Percentiles rank a stretch among this genome's conserved stretches.
phyloP scores from a whole-genome alignment of 202 grass and related monocot species.

The Carex arenaria region DNA sequence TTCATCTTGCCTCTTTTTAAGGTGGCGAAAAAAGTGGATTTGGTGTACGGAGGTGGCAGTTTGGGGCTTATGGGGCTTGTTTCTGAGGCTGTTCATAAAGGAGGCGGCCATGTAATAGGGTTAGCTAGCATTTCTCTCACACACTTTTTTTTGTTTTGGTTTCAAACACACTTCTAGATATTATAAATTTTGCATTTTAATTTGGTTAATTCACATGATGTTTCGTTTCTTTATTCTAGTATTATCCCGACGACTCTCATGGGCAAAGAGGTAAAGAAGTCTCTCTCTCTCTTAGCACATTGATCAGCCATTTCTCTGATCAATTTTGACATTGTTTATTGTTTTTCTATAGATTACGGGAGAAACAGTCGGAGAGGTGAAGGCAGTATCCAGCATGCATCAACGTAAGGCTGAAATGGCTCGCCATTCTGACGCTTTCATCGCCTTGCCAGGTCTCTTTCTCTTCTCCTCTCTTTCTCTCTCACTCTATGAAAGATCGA shows the following conservation, averaged over 20 bases:
- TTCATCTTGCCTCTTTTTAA: neutral
- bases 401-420: slow-evolving; percentile 97
- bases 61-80: slow-evolving; percentile 91
- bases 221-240: slow-evolving; percentile 17
- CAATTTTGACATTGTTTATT: neutral
- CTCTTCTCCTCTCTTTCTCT: neutral
- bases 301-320: neutral
- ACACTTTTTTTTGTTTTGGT: no score
- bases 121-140: slow-evolving; percentile 16
- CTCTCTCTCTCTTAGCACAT: neutral
- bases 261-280: slow-evolving; percentile 62
- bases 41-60: slow-evolving; percentile 91
- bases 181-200: neutral
- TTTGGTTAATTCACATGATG: neutral
- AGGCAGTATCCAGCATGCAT: slow-evolving; percentile 74
- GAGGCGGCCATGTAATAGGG: slow-evolving; percentile 87
- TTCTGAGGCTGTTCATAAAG: slow-evolving; percentile 77
- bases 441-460: slow-evolving; percentile 64
- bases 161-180: neutral
- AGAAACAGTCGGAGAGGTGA: slow-evolving; percentile 80
- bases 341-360: slow-evolving; percentile 48
- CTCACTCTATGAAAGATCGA: neutral
- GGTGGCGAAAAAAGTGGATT: slow-evolving; percentile 75
- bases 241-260: slow-evolving; percentile 78
- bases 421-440: slow-evolving; percentile 80